These are phyloP conservation scores for Salix caprea DNA, from an alignment of 345 rosid species.

Conservation along the genomic window DNA sequence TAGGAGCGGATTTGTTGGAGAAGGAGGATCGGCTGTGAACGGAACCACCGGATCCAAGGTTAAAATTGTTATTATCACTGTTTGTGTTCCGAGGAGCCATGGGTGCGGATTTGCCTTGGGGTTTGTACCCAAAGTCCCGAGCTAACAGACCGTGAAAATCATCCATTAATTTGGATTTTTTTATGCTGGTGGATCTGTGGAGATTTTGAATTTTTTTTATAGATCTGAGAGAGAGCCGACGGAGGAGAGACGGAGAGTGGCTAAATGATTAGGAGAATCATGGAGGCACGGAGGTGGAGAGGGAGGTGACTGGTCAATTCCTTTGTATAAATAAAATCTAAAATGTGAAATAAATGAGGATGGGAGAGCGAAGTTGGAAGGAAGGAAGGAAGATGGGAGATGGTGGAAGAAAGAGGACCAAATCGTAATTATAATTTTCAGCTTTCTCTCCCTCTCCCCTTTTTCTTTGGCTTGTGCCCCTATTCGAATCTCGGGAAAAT, in stretches of 20 bases:
- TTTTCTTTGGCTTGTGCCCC: neutral
- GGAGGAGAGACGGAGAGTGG: neutral
- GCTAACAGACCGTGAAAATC: slow-evolving; percentile 59
- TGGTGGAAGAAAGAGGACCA: neutral
- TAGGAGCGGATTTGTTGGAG: slow-evolving; percentile 25
- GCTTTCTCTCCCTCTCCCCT: neutral
- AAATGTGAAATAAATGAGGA: neutral
- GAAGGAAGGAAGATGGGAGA: neutral
- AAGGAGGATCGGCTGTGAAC: slow-evolving; percentile 13
- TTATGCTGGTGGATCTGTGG: slow-evolving; percentile 2
- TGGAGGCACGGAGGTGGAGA: neutral
- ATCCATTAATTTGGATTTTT: slow-evolving; percentile 39
- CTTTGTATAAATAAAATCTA: neutral
- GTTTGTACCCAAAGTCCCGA: slow-evolving; percentile 62
- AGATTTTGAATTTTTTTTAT: neutral
- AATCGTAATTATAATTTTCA: neutral
- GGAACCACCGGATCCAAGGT: slow-evolving; percentile 32
- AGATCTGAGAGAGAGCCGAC: neutral
- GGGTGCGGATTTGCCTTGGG: slow-evolving; percentile 73
- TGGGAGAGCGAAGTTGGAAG: neutral
- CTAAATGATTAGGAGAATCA: neutral
- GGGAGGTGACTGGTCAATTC: neutral
- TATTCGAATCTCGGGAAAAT: neutral
- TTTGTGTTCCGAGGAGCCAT: slow-evolving; percentile 45
- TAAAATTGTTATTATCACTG: slow-evolving; percentile 1